These are phyloP conservation scores for Stevia rebaudiana DNA, from an alignment of 140 eudicot species.

Conservation along the genomic window DNA sequence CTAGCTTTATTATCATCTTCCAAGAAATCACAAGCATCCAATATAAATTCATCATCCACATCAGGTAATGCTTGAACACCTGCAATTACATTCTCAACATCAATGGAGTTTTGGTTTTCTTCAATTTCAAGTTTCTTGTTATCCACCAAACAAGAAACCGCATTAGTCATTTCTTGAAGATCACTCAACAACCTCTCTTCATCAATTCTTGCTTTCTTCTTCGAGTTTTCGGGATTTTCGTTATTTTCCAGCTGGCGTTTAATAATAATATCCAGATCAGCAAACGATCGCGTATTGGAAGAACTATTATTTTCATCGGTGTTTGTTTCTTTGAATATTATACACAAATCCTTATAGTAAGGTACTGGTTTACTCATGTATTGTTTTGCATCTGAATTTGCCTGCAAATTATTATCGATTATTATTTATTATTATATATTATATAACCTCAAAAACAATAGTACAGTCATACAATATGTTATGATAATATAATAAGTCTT, in stretches of 20 bases:
- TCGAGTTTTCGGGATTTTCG: constrained; percentile 16
- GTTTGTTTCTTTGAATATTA: constrained; percentile 28
- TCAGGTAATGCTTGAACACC: constrained; percentile 41
- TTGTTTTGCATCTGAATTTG: constrained; percentile 42
- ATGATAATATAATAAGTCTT: too few species aligned
- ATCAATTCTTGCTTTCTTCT: constrained; percentile 26
- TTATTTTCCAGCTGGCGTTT: constrained; percentile 21
- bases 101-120: constrained; percentile 12
- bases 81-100: constrained; percentile 35
- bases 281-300: constrained; percentile 9
- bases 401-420: constrained; percentile 20
- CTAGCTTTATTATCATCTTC: constrained; percentile 58
- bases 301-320: constrained; percentile 22
- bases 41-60: constrained; percentile 49
- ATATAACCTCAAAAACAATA: too few species aligned
- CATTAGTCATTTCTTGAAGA: constrained; percentile 38
- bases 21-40: constrained; percentile 53
- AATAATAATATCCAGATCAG: constrained; percentile 15
- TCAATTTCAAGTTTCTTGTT: constrained; percentile 29
- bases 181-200: constrained; percentile 34
- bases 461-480: too few species aligned
- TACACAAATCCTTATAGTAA: constrained; percentile 34
- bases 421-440: too few species aligned
- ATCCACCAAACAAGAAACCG: constrained; percentile 38
- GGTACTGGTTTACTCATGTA: constrained; percentile 54